Evolutionary conservation across 176 grass and related monocot species (phyloP).

Genomic region (Avena eriantha): DNA sequence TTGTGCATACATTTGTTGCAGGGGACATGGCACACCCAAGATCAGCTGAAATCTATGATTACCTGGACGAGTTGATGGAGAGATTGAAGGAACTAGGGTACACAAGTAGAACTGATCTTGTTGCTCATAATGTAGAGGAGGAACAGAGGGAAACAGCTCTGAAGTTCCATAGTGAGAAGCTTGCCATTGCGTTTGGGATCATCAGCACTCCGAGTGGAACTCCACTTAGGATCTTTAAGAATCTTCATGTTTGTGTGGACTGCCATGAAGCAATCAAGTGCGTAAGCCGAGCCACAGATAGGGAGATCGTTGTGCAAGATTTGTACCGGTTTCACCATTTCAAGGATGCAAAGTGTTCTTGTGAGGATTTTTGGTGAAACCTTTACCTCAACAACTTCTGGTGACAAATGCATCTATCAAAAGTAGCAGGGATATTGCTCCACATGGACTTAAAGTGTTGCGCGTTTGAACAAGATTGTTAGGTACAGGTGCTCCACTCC

Average conservation of each 20-base stretch:
- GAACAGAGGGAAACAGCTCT: constrained; percentile 63
- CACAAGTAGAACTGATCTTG: constrained; percentile 55
- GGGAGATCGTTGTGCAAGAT: constrained; percentile 55
- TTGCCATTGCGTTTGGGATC: constrained; percentile 64
- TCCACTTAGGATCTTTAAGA: constrained; percentile 66
- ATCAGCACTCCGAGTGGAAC: constrained; percentile 50
- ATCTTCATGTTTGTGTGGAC: constrained; percentile 58
- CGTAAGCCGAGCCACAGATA: constrained; percentile 35
- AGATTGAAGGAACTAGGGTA: constrained; percentile 62
- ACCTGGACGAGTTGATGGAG: constrained; percentile 48
- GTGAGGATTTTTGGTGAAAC: constrained; percentile 60
- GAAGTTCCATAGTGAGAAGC: constrained; percentile 64
- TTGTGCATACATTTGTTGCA: constrained; percentile 51
- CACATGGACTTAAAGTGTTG: not conserved
- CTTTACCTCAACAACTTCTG: constrained; percentile 22
- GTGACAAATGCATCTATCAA: not conserved
- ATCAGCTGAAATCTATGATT: constrained; percentile 52
- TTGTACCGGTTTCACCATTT: constrained; percentile 66
- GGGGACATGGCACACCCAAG: constrained; percentile 50
- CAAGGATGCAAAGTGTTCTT: constrained; percentile 56
- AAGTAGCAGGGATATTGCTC: constrained; percentile 9
- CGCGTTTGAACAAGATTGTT: not conserved
- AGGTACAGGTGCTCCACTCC: not conserved
- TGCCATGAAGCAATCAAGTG: constrained; percentile 65
- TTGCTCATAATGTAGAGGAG: constrained; percentile 63